Evolutionary conservation across 805 yeast species (phyloP), one percentile per base, ranked within the genome.

Genomic region (Monosporozyma aerobia): DNA sequence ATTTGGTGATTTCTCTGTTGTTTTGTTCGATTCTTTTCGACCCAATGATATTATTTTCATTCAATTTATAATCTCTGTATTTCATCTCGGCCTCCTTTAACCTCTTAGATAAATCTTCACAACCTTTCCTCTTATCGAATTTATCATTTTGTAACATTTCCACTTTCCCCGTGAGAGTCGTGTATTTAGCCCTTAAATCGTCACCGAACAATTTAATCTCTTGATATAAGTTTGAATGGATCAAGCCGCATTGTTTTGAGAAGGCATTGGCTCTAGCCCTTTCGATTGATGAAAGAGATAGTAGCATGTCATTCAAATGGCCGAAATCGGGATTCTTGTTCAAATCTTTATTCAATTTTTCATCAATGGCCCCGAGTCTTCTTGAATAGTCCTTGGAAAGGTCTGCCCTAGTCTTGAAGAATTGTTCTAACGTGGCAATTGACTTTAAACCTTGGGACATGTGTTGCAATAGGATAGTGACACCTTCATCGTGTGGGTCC

Each of bases 401-500:
- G 46, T 67, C 69, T 44, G 63, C 55, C 51, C 63, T 56, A n/a
- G 59, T 63, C 50, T 60, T 65, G 46, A 65, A 67, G 50, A 65
- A 63, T 14, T 53, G 56, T n/a, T 61, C 58, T 46, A 64, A 44
- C 5, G 61, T 55, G 16, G 58, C 53, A 46, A 65, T 60, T 1
- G 69, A 57, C 47, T 56, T 60, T 22, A 66, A 61, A 5, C 70
- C 69, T 7, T 57, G 52, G 1, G 63, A 55, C 0, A 67, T 56
- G 47, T 68, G 71, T 27, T 57, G 55, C 33, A 67, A 54, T 25
- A 68, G 51, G 10, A 65, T 54, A 45, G 58, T 59, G 27, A 62
- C 68, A 13, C 70, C 71, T 5, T 62, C 60, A 46, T 67, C 69
- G 30, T 63, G 57, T 29, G 67, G 67, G 54, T 68, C 71, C 70